Percentiles rank a stretch among this genome's conserved stretches.
phyloP scores from a whole-genome alignment of 768 basidiomycete species.

The Rhizopogon vinicolor region DNA sequence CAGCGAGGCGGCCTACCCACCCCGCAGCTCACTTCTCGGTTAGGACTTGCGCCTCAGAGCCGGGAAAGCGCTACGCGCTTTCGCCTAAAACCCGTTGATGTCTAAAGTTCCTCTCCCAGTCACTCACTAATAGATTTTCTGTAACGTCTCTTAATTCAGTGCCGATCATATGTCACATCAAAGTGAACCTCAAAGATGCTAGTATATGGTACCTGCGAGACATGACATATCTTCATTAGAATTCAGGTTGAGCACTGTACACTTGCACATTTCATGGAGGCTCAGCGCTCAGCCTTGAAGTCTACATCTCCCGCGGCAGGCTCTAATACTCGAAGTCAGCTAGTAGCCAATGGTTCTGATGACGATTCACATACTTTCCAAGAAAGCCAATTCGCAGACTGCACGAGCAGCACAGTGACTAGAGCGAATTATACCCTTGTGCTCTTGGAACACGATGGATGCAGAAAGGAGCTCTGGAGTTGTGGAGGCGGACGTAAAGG shows the following conservation, averaged over 20 bases:
- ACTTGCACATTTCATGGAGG: background rate
- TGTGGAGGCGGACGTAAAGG: slow-evolving; percentile 68
- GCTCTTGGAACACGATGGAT: slow-evolving; percentile 41
- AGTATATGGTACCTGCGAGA: no score
- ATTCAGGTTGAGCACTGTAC: background rate
- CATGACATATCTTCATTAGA: no score
- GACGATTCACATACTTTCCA: slow-evolving; percentile 38
- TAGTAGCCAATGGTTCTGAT: slow-evolving; percentile 35
- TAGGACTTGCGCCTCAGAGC: no score
- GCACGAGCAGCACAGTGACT: slow-evolving; percentile 26
- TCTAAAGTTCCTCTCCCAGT: no score
- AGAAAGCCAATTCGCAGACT: slow-evolving; percentile 29
- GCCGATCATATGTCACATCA: no score
- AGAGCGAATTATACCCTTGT: slow-evolving; percentile 81
- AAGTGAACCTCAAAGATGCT: no score
- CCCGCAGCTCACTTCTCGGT: no score
- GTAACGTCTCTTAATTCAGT: no score
- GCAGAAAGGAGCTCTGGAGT: slow-evolving; percentile 55
- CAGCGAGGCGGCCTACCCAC: no score
- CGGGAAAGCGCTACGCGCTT: no score
- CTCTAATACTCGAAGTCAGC: slow-evolving; percentile 47
- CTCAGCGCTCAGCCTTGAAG: background rate
- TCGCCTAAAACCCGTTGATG: no score
- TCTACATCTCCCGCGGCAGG: slow-evolving; percentile 33
- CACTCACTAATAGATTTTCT: no score